A percentile compares a stretch with the other conserved stretches of the same genome.
These are phyloP conservation scores for Dactylellina parvicollis DNA, from an alignment of 2,329 filamentous ascomycete species.

Conservation along the genomic window DNA sequence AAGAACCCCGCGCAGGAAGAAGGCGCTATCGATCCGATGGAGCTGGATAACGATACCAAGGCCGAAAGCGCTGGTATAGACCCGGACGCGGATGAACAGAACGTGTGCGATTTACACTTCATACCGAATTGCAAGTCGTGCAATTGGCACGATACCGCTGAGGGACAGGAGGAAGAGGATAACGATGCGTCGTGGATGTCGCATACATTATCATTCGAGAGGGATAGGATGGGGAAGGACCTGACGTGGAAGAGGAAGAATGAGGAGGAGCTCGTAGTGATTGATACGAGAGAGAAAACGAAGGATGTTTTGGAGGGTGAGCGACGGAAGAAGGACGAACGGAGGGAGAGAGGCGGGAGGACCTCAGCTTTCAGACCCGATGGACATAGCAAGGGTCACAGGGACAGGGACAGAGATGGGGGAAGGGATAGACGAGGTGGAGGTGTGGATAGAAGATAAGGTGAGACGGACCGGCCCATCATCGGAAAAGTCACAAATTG, in stretches of 20 bases:
- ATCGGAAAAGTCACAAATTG: neutral
- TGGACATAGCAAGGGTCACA: slow-evolving; percentile 30
- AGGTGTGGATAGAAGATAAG: slow-evolving; percentile 6
- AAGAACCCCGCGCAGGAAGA: slow-evolving; percentile 60
- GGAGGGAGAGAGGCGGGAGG: slow-evolving; percentile 61
- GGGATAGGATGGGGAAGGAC: slow-evolving; percentile 89
- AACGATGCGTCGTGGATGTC: slow-evolving; percentile 67
- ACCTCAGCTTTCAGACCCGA: slow-evolving; percentile 54
- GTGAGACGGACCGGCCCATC: neutral
- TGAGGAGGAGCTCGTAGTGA: slow-evolving; percentile 89
- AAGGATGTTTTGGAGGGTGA: slow-evolving; percentile 75
- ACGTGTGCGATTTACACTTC: slow-evolving; percentile 91
- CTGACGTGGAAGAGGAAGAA: slow-evolving; percentile 89
- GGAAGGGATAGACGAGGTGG: slow-evolving; percentile 14
- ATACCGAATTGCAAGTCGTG: slow-evolving; percentile 95
- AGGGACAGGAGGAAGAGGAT: slow-evolving; percentile 65
- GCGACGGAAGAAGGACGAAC: slow-evolving; percentile 68
- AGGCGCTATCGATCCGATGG: slow-evolving; percentile 53
- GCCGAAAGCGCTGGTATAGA: slow-evolving; percentile 59
- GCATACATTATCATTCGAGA: slow-evolving; percentile 86
- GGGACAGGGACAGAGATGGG: slow-evolving; percentile 27
- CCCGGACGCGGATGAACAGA: slow-evolving; percentile 73
- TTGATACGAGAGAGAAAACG: slow-evolving; percentile 87
- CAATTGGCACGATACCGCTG: slow-evolving; percentile 76
- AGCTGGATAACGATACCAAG: slow-evolving; percentile 55